Percentiles rank a stretch among this genome's conserved stretches.
Conservation (phyloP, 345 rosid genomes). For the Noccaea caerulescens region DNA sequence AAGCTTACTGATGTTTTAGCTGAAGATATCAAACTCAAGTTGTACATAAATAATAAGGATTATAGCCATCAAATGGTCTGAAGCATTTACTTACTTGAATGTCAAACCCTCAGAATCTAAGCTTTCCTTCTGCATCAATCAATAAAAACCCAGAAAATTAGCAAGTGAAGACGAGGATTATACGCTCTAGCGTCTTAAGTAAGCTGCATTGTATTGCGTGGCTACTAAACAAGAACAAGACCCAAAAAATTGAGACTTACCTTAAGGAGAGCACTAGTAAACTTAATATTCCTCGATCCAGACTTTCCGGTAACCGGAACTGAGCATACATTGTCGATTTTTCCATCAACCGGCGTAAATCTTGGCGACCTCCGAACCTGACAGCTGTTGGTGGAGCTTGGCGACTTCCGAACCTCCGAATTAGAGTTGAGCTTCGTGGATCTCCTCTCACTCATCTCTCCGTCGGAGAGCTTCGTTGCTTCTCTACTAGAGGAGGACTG, state of each 20-base stretch:
- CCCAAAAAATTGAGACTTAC: conserved; percentile 11
- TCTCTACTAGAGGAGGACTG: not conserved
- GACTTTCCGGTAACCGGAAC: conserved; percentile 26
- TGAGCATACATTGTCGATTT: conserved; percentile 20
- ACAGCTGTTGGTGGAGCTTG: not conserved
- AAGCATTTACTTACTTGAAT: conserved; percentile 47
- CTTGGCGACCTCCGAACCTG: conserved; percentile 41
- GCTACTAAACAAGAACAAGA: not conserved
- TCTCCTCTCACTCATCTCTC: conserved; percentile 31
- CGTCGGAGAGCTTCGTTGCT: not conserved
- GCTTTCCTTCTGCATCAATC: conserved; percentile 42
- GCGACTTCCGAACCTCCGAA: conserved; percentile 4
- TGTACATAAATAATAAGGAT: not conserved
- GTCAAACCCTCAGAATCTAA: conserved; percentile 22
- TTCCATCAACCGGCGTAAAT: conserved; percentile 8
- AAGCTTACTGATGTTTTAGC: not conserved
- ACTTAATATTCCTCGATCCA: not conserved
- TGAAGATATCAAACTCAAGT: not conserved
- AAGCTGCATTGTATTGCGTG: conserved; percentile 18
- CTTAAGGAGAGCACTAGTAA: conserved; percentile 12
- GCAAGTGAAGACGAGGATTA: not conserved
- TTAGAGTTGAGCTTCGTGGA: conserved; percentile 34
- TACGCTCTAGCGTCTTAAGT: not conserved
- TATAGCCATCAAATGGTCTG: not conserved
- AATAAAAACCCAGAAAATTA: not conserved